Evolutionary conservation across 495 filamentous ascomycete species (phyloP).

Genomic region (Neurospora sp.): DNA sequence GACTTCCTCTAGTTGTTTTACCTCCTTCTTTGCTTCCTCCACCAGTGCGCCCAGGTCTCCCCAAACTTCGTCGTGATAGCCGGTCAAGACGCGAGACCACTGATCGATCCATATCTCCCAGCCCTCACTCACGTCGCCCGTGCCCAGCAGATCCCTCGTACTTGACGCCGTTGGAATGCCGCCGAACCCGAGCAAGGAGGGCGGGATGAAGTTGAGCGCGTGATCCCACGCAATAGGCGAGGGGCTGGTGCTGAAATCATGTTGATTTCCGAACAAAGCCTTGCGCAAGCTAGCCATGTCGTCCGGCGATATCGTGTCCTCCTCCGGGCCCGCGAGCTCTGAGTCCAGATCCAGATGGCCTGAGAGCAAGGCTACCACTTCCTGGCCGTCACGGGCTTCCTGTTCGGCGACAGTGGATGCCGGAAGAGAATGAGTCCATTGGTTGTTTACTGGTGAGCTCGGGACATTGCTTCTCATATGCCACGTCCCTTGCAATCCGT

Average conservation of each 20-base stretch:
- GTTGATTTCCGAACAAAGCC: conserved; percentile 24
- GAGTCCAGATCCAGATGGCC: conserved; percentile 12
- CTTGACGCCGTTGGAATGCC: conserved; percentile 1
- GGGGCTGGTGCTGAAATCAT: not conserved
- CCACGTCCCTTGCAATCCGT: conserved; percentile 10
- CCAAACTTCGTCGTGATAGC: conserved; percentile 72
- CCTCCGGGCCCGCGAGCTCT: conserved; percentile 5
- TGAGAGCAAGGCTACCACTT: conserved; percentile 33
- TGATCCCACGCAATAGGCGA: conserved; percentile 25
- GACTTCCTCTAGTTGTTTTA: conserved; percentile 22
- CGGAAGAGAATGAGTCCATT: not conserved
- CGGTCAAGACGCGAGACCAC: conserved; percentile 53
- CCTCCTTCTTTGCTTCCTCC: conserved; percentile 50
- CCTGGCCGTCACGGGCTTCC: conserved; percentile 31
- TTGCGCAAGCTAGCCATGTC: conserved; percentile 21
- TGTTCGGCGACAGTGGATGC: conserved; percentile 22
- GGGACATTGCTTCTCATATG: not conserved
- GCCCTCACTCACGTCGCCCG: conserved; percentile 26
- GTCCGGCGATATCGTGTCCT: conserved; percentile 7
- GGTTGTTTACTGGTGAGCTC: not conserved
- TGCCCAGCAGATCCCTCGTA: conserved; percentile 21
- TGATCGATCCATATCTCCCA: conserved; percentile 38
- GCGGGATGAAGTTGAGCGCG: conserved; percentile 33
- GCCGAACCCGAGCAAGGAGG: conserved; percentile 2
- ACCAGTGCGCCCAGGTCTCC: conserved; percentile 56